A percentile compares a stretch with the other conserved stretches of the same genome.
phyloP scores from a whole-genome alignment of 352 stramenopile species.

The Pythium rishiriense region DNA sequence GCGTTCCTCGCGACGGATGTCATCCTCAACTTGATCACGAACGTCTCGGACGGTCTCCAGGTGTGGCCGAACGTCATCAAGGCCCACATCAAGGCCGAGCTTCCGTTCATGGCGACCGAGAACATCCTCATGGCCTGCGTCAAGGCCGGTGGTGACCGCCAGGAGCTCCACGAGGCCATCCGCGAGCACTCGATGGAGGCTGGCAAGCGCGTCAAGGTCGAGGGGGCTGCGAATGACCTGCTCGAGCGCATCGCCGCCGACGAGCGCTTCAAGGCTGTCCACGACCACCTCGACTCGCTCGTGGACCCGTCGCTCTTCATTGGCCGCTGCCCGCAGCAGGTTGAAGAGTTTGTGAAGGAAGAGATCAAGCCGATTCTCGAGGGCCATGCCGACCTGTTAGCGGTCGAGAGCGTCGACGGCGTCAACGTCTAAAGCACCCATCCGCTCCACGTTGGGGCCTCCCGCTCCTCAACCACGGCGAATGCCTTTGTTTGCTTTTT shows the following conservation, averaged over 20 bases:
- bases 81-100: conserved; percentile 96
- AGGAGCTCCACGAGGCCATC: conserved; percentile 97
- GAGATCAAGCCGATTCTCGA: conserved; percentile 94
- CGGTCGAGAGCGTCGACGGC: conserved; percentile 92
- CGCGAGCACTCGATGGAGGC: conserved; percentile 98
- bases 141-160: conserved; percentile 96
- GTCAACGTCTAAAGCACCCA: conserved; percentile 93
- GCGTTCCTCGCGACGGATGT: conserved; percentile 98
- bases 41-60: conserved; percentile 97
- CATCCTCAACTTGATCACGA: conserved; percentile 96
- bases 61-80: conserved; percentile 95
- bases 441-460: not conserved
- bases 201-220: conserved; percentile 96
- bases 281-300: conserved; percentile 94
- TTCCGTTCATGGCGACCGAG: conserved; percentile 99
- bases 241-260: conserved; percentile 96
- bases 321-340: conserved; percentile 94
- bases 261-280: conserved; percentile 93
- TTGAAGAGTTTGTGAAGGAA: conserved; percentile 95
- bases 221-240: conserved; percentile 97
- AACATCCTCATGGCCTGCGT: conserved; percentile 99
- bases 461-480: not conserved
- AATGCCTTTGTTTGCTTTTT: not conserved
- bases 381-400: conserved; percentile 86
- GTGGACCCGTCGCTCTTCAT: conserved; percentile 98